Evolutionary conservation across 352 stramenopile species (phyloP).

Genomic region (Globisporangium polare): DNA sequence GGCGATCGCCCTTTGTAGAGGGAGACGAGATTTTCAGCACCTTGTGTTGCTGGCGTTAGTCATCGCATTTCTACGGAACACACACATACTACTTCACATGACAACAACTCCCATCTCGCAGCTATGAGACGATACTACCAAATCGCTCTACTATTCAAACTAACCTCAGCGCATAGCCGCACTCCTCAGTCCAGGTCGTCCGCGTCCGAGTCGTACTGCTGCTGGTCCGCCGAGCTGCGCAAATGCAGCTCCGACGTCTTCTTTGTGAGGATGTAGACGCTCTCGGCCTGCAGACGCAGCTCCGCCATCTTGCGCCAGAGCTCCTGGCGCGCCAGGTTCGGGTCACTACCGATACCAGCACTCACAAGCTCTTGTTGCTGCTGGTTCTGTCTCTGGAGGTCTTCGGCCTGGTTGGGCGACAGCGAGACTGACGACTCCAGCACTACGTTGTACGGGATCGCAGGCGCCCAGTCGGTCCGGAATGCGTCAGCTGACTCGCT

Average conservation of each 20-base stretch:
- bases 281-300: constrained; percentile 48
- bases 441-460: constrained; percentile 1
- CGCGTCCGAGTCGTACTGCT: background rate
- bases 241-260: constrained; percentile 20
- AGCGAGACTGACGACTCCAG: background rate
- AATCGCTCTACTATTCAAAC: background rate
- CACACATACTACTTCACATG: background rate
- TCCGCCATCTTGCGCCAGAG: constrained; percentile 51
- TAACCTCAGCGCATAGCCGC: background rate
- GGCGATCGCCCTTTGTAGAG: too few relatives aligned
- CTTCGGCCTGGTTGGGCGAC: background rate
- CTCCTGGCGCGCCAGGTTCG: constrained; percentile 15
- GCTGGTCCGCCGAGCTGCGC: background rate
- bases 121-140: background rate
- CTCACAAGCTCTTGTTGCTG: background rate
- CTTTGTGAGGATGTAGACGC: constrained; percentile 53
- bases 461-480: background rate
- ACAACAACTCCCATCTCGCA: too few relatives aligned
- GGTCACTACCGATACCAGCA: background rate
- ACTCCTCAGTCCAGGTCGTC: background rate
- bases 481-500: background rate
- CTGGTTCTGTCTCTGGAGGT: background rate
- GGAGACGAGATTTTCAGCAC: too few relatives aligned
- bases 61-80: background rate
- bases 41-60: too few relatives aligned